A percentile compares a stretch with the other conserved stretches of the same genome.
phyloP scores from a whole-genome alignment of 148 eudicot genomes.

The Heliosperma pusillum region DNA sequence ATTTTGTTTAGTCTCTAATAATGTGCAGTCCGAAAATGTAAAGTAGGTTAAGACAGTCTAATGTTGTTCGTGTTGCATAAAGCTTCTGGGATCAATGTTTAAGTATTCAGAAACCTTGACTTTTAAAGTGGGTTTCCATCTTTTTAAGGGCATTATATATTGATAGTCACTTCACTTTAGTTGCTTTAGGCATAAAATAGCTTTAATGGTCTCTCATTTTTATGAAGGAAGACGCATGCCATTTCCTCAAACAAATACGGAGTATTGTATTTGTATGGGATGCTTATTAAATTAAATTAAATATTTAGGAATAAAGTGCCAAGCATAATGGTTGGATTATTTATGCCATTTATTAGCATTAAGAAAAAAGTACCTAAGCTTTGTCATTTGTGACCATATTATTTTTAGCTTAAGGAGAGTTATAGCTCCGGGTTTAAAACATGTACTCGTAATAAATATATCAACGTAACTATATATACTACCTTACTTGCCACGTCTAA shows the following conservation, averaged over 20 bases:
- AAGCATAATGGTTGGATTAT: too few relatives aligned
- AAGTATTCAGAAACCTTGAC: not conserved
- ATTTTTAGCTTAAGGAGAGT: too few relatives aligned
- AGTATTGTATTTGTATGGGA: not conserved
- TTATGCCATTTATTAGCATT: too few relatives aligned
- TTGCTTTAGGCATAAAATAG: constrained; percentile 27
- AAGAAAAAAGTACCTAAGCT: too few relatives aligned
- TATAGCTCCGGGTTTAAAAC: too few relatives aligned
- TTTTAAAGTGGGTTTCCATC: constrained; percentile 12
- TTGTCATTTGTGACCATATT: too few relatives aligned
- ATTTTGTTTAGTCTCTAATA: not conserved
- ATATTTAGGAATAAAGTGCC: too few relatives aligned
- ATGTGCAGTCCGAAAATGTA: not conserved
- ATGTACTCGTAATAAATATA: too few relatives aligned
- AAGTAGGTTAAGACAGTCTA: constrained; percentile 13
- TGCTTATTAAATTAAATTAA: not conserved
- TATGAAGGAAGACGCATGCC: constrained; percentile 25
- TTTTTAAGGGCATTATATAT: constrained; percentile 24
- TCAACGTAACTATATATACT: too few relatives aligned
- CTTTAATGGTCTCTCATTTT: constrained; percentile 22
- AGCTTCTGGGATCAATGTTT: not conserved
- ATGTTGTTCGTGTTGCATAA: constrained; percentile 15
- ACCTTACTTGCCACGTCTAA: too few relatives aligned
- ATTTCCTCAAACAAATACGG: constrained; percentile 1
- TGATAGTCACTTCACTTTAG: constrained; percentile 25